Evolutionary conservation across 1,284 basidiomycete genomes (phyloP).

Genomic region (Trichosporon sp.): DNA sequence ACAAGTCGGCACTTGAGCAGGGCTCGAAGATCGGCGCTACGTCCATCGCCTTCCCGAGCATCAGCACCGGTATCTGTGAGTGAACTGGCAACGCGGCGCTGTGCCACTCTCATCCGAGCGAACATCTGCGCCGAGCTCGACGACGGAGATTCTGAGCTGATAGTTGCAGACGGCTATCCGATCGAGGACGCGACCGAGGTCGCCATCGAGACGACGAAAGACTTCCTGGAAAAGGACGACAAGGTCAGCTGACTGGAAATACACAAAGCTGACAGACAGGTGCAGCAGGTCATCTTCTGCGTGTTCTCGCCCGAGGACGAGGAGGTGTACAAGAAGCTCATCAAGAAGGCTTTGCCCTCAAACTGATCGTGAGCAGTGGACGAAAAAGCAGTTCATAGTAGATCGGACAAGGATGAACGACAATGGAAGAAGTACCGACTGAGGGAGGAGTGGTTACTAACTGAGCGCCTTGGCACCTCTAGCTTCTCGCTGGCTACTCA

Average conservation of each 20-base stretch:
- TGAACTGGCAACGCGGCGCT: neutral
- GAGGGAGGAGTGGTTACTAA: too few relatives aligned
- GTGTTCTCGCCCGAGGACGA: slow-evolving; percentile 41
- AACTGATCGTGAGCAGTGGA: neutral
- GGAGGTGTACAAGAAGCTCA: slow-evolving; percentile 30
- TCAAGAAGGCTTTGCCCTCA: neutral
- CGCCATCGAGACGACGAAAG: slow-evolving; percentile 36
- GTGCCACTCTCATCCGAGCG: neutral
- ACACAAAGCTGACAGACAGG: slow-evolving; percentile 18
- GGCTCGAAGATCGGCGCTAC: slow-evolving; percentile 59
- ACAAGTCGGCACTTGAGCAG: slow-evolving; percentile 60
- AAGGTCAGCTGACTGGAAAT: slow-evolving; percentile 18
- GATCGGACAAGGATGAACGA: too few relatives aligned
- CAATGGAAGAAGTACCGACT: too few relatives aligned
- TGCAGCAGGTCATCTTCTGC: slow-evolving; percentile 42
- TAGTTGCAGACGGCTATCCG: slow-evolving; percentile 42
- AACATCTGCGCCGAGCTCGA: too few relatives aligned
- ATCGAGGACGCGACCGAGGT: slow-evolving; percentile 42
- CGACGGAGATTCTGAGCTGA: too few relatives aligned
- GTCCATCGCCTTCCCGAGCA: slow-evolving; percentile 56
- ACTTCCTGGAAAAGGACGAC: slow-evolving; percentile 31
- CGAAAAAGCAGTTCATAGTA: neutral
- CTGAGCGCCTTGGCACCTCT: too few relatives aligned
- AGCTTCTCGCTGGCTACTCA: too few relatives aligned
- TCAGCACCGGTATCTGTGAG: slow-evolving; percentile 43